These are phyloP conservation scores for Fistulifera pelliculosa DNA, from an alignment of 108 stramenopile species.

Conservation along the genomic window DNA sequence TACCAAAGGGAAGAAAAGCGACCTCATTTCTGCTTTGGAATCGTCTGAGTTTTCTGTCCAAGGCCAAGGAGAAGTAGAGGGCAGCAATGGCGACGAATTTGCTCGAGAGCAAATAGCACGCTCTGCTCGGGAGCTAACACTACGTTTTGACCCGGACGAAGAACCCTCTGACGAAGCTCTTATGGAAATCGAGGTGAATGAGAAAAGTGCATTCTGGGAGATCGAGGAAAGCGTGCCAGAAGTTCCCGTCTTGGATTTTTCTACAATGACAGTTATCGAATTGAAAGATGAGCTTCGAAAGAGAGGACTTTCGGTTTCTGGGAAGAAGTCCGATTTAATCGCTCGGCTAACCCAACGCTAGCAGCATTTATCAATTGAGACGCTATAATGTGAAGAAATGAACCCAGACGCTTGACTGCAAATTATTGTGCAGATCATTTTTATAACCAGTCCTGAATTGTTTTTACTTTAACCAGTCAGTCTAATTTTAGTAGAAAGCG, in stretches of 20 bases:
- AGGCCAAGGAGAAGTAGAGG: conserved; percentile 1
- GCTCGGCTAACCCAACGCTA: conserved; percentile 14
- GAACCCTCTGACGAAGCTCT: conserved; percentile 29
- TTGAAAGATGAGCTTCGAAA: conserved; percentile 34
- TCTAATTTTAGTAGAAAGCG: not conserved
- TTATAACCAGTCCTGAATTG: too few species aligned
- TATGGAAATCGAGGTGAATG: conserved; percentile 14
- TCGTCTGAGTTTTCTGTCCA: not conserved
- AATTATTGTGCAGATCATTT: too few species aligned
- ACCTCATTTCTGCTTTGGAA: conserved; percentile 1
- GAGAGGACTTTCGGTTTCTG: conserved; percentile 29
- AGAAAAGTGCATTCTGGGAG: not conserved
- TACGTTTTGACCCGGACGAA: conserved; percentile 14
- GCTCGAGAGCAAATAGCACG: conserved; percentile 27
- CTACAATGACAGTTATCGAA: conserved; percentile 27
- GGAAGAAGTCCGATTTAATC: conserved; percentile 40
- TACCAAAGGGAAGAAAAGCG: conserved; percentile 1
- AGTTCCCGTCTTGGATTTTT: not conserved
- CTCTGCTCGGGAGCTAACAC: conserved; percentile 30
- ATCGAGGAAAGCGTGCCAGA: conserved; percentile 2
- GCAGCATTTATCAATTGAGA: too few species aligned
- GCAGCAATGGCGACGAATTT: conserved; percentile 10
- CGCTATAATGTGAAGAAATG: too few species aligned
- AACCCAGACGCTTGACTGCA: too few species aligned
- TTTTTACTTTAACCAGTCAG: too few species aligned